Conservation (phyloP, 116 monocot genomes). For the Zostera marina region DNA sequence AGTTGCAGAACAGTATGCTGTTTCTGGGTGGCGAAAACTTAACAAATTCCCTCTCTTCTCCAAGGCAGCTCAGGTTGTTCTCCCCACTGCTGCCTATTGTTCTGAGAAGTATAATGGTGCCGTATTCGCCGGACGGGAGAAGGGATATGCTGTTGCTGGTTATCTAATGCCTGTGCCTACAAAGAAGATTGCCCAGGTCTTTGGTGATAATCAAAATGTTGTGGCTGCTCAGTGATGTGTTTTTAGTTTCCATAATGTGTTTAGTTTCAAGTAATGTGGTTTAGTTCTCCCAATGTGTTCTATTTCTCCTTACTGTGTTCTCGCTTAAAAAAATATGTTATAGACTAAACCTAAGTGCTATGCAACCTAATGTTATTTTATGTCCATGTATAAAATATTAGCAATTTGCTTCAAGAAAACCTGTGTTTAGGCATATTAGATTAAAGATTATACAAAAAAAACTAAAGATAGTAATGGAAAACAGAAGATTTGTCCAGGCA, state of each 20-base stretch:
- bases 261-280: too few relatives aligned
- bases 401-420: not conserved
- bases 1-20: constrained; percentile 43
- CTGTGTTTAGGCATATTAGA: too few relatives aligned
- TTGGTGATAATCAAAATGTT: constrained; percentile 11
- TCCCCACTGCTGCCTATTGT: constrained; percentile 62
- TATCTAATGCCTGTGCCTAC: constrained; percentile 50
- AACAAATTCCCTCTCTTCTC: constrained; percentile 56
- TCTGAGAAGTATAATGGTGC: constrained; percentile 61
- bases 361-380: too few relatives aligned
- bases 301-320: not conserved
- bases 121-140: constrained; percentile 17
- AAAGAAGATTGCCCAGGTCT: constrained; percentile 59
- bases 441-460: too few relatives aligned
- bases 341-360: too few relatives aligned
- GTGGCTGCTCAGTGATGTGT: not conserved
- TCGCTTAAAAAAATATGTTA: not conserved
- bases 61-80: constrained; percentile 37
- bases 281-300: not conserved
- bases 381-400: too few relatives aligned
- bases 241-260: not conserved
- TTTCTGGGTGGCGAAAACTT: constrained; percentile 42
- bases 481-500: too few relatives aligned
- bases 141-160: constrained; percentile 24
- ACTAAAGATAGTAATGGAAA: too few relatives aligned